Evolutionary conservation across 805 yeast genomes (phyloP).

Genomic region (Brettanomyces custersianus): DNA sequence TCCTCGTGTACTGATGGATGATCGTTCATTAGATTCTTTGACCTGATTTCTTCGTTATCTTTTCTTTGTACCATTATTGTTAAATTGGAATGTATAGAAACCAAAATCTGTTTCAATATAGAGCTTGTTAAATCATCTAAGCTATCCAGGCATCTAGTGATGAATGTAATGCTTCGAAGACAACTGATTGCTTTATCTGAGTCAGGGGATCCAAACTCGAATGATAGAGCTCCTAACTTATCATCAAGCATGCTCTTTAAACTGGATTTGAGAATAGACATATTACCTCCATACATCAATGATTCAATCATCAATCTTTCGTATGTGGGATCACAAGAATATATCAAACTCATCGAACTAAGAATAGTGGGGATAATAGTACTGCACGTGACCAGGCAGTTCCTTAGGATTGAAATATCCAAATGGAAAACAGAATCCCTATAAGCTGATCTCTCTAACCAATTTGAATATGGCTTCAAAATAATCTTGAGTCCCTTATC

Average conservation of each 20-base stretch:
- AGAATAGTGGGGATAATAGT: slow-evolving; percentile 28
- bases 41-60: slow-evolving; percentile 6
- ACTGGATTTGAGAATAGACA: background rate
- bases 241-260: slow-evolving; percentile 5
- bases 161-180: slow-evolving; percentile 9
- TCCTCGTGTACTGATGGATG: no score
- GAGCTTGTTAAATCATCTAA: slow-evolving; percentile 4
- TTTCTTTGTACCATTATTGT: slow-evolving; percentile 7
- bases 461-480: slow-evolving; percentile 10
- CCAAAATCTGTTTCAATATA: slow-evolving; percentile 4
- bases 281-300: slow-evolving; percentile 9
- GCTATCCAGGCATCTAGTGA: slow-evolving; percentile 5
- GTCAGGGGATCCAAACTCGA: slow-evolving; percentile 20
- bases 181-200: slow-evolving; percentile 10
- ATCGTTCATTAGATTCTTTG: background rate
- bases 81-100: slow-evolving; percentile 10
- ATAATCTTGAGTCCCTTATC: slow-evolving; percentile 34
- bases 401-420: slow-evolving; percentile 21
- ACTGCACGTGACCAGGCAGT: slow-evolving; percentile 28
- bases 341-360: slow-evolving; percentile 19
- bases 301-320: slow-evolving; percentile 8
- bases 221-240: slow-evolving; percentile 11
- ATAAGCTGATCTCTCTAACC: slow-evolving; percentile 24
- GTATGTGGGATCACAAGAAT: slow-evolving; percentile 10
- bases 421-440: slow-evolving; percentile 24